Evolutionary conservation across 1,284 basidiomycete genomes (phyloP).

Genomic region (Rhodotorula sp.): DNA sequence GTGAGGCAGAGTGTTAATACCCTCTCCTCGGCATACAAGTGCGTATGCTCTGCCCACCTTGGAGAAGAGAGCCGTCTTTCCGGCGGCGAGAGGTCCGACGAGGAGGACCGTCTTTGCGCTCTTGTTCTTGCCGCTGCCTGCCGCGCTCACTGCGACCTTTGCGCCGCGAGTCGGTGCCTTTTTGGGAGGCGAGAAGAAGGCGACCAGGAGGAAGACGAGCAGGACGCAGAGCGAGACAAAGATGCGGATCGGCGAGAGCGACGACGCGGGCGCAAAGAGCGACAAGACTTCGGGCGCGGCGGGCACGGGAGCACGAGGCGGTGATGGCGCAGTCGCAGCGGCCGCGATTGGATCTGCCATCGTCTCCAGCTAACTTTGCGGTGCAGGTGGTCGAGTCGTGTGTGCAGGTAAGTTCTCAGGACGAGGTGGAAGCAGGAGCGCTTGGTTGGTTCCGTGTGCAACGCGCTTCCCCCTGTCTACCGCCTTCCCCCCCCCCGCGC

Average conservation of each 20-base stretch:
- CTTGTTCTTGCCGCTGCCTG: neutral
- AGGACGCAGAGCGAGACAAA: conserved; percentile 29
- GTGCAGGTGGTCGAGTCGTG: too few relatives aligned
- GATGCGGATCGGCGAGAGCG: conserved; percentile 15
- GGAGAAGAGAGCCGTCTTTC: conserved; percentile 43
- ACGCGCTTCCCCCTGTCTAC: too few relatives aligned
- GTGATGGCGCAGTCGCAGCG: neutral
- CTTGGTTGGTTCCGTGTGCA: too few relatives aligned
- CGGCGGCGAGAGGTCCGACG: conserved; percentile 39
- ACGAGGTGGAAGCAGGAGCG: too few relatives aligned
- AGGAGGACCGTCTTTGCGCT: conserved; percentile 30
- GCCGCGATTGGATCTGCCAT: neutral
- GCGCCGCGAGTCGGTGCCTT: neutral
- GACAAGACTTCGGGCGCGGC: conserved; percentile 12
- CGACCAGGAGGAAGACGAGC: conserved; percentile 23
- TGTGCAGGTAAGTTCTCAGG: too few relatives aligned
- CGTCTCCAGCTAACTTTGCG: too few relatives aligned
- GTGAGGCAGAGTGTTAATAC: neutral
- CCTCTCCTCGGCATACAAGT: too few relatives aligned
- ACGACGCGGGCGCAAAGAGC: neutral
- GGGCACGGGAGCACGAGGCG: too few relatives aligned
- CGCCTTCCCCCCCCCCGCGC: too few relatives aligned
- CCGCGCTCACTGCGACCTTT: neutral
- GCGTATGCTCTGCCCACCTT: conserved; percentile 24
- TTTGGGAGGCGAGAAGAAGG: neutral